These are phyloP conservation scores for Kockiozyma suomiensis DNA, from an alignment of 805 yeast species.

Conservation along the genomic window DNA sequence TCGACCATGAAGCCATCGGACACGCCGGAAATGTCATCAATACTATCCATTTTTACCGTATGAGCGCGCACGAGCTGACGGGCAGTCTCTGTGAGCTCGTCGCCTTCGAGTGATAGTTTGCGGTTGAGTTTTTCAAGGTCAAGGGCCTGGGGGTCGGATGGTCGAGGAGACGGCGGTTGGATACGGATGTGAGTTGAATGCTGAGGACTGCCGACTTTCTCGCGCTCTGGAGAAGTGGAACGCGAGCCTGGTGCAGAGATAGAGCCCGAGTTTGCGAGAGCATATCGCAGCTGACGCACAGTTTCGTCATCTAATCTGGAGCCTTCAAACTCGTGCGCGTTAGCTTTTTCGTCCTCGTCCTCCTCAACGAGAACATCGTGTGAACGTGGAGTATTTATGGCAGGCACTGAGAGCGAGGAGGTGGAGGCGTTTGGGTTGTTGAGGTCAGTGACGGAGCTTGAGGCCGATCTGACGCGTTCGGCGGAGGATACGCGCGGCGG, in stretches of 20 bases:
- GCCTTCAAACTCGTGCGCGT: background rate
- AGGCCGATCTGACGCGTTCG: background rate
- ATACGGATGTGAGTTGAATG: background rate
- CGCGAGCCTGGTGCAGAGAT: conserved; percentile 24
- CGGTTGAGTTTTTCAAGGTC: conserved; percentile 21
- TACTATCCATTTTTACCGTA: conserved; percentile 6
- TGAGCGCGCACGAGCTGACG: conserved; percentile 34
- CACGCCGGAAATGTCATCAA: background rate
- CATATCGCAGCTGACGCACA: conserved; percentile 20
- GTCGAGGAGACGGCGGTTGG: conserved; percentile 1
- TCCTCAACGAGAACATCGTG: conserved; percentile 11
- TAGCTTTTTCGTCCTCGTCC: conserved; percentile 19
- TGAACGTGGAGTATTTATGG: background rate
- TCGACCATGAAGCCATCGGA: conserved; percentile 23
- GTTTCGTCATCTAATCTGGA: conserved; percentile 11
- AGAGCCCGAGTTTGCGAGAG: conserved; percentile 20
- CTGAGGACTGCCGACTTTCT: background rate
- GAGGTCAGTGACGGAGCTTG: background rate
- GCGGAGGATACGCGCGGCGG: conserved; percentile 1
- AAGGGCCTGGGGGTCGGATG: background rate
- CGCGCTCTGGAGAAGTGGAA: conserved; percentile 13
- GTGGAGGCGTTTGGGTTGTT: background rate
- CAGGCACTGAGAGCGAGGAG: background rate
- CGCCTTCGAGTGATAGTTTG: conserved; percentile 6
- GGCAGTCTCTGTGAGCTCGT: conserved; percentile 29